Conservation (phyloP, 2,329 filamentous ascomycete species). For the Alternaria tenuissima region DNA sequence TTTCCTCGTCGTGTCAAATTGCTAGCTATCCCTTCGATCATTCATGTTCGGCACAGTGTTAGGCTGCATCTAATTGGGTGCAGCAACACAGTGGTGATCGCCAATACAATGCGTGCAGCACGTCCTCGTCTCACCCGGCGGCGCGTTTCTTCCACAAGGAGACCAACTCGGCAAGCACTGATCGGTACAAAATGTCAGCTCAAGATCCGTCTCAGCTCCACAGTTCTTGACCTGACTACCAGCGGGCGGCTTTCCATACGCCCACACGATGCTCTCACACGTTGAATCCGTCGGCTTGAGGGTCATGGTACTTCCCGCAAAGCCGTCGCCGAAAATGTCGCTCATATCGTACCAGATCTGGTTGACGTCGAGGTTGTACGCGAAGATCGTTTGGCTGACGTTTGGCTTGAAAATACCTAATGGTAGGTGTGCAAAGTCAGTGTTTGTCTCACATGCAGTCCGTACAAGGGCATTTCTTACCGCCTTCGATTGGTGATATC, state of each 20-base stretch:
- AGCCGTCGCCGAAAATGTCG: slow-evolving; percentile 39
- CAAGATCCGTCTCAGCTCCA: slow-evolving; percentile 30
- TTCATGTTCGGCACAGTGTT: not conserved
- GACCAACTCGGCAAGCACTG: slow-evolving; percentile 45
- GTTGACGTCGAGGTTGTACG: slow-evolving; percentile 35
- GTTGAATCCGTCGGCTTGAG: slow-evolving; percentile 33
- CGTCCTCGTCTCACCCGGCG: slow-evolving; percentile 27
- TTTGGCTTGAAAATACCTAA: slow-evolving; percentile 33
- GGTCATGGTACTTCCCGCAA: slow-evolving; percentile 34
- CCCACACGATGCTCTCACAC: slow-evolving; percentile 39
- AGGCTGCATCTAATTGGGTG: slow-evolving; percentile 5
- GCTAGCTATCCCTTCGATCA: not conserved
- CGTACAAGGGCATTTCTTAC: not conserved
- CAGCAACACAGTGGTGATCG: slow-evolving; percentile 37
- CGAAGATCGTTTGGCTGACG: slow-evolving; percentile 40
- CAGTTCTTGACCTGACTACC: slow-evolving; percentile 37
- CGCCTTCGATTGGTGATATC: slow-evolving; percentile 27
- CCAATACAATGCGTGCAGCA: slow-evolving; percentile 44
- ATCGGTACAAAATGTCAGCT: slow-evolving; percentile 38
- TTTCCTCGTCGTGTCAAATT: not conserved
- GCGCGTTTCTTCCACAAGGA: slow-evolving; percentile 31
- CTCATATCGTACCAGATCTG: slow-evolving; percentile 42
- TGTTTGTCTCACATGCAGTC: no score
- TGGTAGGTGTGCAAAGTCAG: no score
- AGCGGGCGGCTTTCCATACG: slow-evolving; percentile 30